Base-by-base conservation (phyloP, 768 basidiomycete genomes). In the Cystofilobasidium ferigula region DNA sequence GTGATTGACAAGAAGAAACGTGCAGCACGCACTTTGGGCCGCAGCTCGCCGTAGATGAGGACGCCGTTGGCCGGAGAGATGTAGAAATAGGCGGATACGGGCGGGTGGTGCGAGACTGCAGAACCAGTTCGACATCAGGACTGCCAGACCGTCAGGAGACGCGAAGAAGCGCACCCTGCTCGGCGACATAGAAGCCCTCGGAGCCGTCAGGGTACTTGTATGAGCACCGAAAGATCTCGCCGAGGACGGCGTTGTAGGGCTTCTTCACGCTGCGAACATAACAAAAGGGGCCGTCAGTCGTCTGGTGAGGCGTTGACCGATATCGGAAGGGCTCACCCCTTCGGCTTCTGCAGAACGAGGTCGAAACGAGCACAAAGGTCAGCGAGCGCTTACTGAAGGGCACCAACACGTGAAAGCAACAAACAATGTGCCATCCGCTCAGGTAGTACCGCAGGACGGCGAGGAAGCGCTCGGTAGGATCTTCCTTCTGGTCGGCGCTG, bases 221-320 rank as follows among this genome's bases (percentile, higher is more conserved):
- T 67, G 86, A 80, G 76, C 94, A 98, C 60, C 95, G 84, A 81
- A 97, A 99, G 79, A 97, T 93, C 76, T 99, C 95, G 61, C 95
- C 95, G 13, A 98, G 84, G 22, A 95, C 82, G 47, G 95, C 94
- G 76, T 98, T 99, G 77, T 98, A 99, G 84, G 94, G 94, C 78
- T 99, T 99, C 86, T 99, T 99, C 68, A 98, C 95, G 61, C 75
- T 59, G 48, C 32, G 18, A n/a, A 48, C 24, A 16, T 48, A 45
- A 34, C 10, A 18, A 47, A 62, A 57, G 67, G n/a, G 26, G 51
- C 54, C 26, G 24, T 38, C 30, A 22, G 28, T 32, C 38, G 14
- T 36, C 3, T 30, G 18, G 54, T 18, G 32, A 24, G 13, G 28
- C 35, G n/a, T 22, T 22, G 30, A 32, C 13, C n/a, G n/a, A n/a